A percentile compares a stretch with the other conserved stretches of the same genome.
phyloP scores from a whole-genome alignment of 1,284 basidiomycete species.

The Rhodotorula sp. region DNA sequence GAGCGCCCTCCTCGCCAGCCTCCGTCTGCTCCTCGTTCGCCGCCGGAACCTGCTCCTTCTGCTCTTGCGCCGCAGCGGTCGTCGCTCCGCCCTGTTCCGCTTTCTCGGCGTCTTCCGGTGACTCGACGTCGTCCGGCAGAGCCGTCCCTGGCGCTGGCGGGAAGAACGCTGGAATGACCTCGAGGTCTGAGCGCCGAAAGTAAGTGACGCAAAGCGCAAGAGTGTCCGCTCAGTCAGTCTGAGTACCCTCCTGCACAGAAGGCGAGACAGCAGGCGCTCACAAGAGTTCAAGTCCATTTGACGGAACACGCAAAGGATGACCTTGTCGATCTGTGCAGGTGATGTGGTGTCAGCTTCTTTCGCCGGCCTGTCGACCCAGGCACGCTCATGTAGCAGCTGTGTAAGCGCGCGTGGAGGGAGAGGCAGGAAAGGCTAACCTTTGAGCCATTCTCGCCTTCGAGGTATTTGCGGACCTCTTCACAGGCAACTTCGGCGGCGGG shows the following conservation, averaged over 20 bases:
- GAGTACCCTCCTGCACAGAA: too few relatives aligned
- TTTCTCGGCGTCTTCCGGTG: not conserved
- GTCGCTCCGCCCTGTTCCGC: not conserved
- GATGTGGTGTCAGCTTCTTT: not conserved
- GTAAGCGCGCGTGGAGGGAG: not conserved
- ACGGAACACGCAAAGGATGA: constrained; percentile 72
- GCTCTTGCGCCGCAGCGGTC: not conserved
- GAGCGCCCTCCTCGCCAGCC: not conserved
- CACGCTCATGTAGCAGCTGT: too few relatives aligned
- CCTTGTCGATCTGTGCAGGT: constrained; percentile 61
- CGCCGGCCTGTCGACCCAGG: not conserved
- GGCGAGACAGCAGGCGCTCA: not conserved
- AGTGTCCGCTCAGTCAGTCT: not conserved
- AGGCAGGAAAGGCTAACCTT: constrained; percentile 53
- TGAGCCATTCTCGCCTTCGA: constrained; percentile 58
- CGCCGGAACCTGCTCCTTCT: not conserved
- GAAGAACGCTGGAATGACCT: constrained; percentile 30
- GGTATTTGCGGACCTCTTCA: constrained; percentile 59
- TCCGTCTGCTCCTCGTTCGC: not conserved
- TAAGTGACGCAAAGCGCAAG: too few relatives aligned
- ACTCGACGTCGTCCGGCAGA: not conserved
- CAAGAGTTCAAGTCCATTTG: constrained; percentile 55
- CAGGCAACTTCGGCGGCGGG: constrained; percentile 71
- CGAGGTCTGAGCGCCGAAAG: constrained; percentile 15
- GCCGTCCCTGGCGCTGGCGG: constrained; percentile 20